phyloP scores from a whole-genome alignment of 1,284 basidiomycete species.

The Naganishia sp. region DNA sequence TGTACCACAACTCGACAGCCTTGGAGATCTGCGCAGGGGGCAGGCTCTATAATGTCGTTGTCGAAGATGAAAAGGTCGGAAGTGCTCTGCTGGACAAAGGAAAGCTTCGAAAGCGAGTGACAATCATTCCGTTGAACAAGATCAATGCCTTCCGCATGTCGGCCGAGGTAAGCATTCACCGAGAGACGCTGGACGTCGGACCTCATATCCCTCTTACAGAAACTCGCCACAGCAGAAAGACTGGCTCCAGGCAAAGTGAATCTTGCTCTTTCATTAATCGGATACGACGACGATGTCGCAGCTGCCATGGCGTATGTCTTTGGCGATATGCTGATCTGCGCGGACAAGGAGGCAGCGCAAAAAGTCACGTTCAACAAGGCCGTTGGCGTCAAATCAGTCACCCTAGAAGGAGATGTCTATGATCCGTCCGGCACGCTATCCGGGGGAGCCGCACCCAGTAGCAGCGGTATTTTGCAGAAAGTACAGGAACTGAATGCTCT shows the following conservation, averaged over 20 bases:
- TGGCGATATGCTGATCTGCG: constrained; percentile 87
- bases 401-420: constrained; percentile 92
- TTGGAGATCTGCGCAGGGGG: constrained; percentile 91
- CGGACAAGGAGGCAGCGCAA: constrained; percentile 85
- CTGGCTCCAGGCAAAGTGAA: constrained; percentile 82
- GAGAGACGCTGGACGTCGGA: background rate
- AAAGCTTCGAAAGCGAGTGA: constrained; percentile 82
- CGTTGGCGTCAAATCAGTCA: constrained; percentile 78
- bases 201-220: constrained; percentile 56
- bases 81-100: constrained; percentile 79
- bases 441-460: constrained; percentile 81
- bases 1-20: constrained; percentile 80
- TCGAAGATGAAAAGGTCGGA: constrained; percentile 85
- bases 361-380: constrained; percentile 81
- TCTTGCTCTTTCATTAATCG: constrained; percentile 82
- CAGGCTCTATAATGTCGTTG: constrained; percentile 91
- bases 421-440: constrained; percentile 93
- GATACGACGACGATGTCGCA: constrained; percentile 79
- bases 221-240: constrained; percentile 71
- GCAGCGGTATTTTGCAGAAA: constrained; percentile 74
- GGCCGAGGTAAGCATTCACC: constrained; percentile 59
- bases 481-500: constrained; percentile 77
- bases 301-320: constrained; percentile 94
- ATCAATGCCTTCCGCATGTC: constrained; percentile 73
- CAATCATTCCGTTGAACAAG: constrained; percentile 91